Base-by-base conservation (phyloP, 2,329 filamentous ascomycete species). In the Madurella mycetomatis region DNA sequence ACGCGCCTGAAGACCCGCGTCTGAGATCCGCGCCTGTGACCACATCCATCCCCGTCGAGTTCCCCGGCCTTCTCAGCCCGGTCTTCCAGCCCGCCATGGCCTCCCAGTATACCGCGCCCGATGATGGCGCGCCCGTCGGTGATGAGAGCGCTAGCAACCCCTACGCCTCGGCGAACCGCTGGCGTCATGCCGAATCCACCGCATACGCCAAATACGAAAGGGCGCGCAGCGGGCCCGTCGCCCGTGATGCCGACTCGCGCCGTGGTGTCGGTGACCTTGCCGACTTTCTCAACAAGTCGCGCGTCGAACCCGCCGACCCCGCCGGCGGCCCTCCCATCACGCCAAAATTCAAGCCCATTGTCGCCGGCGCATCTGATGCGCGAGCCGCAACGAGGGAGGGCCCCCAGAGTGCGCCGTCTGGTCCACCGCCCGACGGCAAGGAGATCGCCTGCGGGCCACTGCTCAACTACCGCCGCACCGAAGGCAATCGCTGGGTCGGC, bases 391-490 rank as follows among this genome's bases (percentile, higher is more conserved):
- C 41, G 16, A 62, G 63, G 13, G 60, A 60, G 8, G 61, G 67
- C 5, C 4, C 4, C 4, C 64, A 65, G 25, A 18, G 39, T 31
- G 44, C 43, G 17, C 43, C 50, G n/a, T 16, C 16, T 18, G 56
- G 46, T 11, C 60, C 56, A 15, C 55, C 60, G 17, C 37, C 59
- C 9, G 78, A 81, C 47, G 78, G 77, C 44, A 78, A 74, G 64
- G 82, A 88, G 57, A 78, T 91, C 30, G 75, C 87, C 13, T 86
- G 82, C 62, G 88, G 88, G 0, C 88, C 88, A 17, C 73, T 92
- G 60, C 72, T 92, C 58, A 92, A 92, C 72, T 92, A 91, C 69
- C 79, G 86, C 60, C 81, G 82, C 65, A 91, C 87, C 82, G 82
- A 86, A 63, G 79, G 78, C 30, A 75, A 75, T 40, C 73, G 72